Conservation (phyloP, 2,329 filamentous ascomycete species). For the Leptosphaerulina australis region DNA sequence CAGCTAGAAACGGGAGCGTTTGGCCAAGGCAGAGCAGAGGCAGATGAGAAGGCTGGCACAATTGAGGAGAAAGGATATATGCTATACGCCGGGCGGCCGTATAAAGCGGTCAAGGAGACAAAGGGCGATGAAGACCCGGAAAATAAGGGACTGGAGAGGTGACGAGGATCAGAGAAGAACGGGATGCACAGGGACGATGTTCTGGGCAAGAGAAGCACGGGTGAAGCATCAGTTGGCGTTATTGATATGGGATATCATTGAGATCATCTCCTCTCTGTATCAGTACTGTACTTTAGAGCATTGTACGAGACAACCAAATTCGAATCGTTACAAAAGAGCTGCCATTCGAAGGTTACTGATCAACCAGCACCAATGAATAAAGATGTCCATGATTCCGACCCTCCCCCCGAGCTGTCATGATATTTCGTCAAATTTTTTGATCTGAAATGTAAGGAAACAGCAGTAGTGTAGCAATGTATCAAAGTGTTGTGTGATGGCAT, state of each 20-base stretch:
- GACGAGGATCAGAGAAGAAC: neutral
- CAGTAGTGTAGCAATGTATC: no score
- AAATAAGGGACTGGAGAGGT: constrained; percentile 27
- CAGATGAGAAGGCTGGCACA: constrained; percentile 42
- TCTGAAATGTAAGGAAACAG: no score
- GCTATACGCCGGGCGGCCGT: constrained; percentile 45
- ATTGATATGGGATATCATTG: neutral
- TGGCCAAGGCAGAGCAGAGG: constrained; percentile 35
- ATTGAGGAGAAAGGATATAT: constrained; percentile 50
- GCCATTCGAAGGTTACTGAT: neutral
- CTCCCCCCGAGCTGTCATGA: no score
- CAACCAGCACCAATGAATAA: neutral
- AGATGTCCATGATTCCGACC: neutral
- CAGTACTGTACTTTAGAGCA: constrained; percentile 19
- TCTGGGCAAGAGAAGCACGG: no score
- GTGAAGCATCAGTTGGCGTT: constrained; percentile 25
- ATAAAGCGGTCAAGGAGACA: constrained; percentile 38
- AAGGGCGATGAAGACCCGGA: constrained; percentile 40
- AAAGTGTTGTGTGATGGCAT: no score
- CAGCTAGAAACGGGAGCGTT: constrained; percentile 45
- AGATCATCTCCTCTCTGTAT: constrained; percentile 21
- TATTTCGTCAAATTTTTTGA: no score
- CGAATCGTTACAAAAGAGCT: neutral
- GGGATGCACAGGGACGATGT: neutral
- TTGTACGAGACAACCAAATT: neutral